phyloP scores from a whole-genome alignment of 352 stramenopile genomes.

The Pythium scleroteichum region DNA sequence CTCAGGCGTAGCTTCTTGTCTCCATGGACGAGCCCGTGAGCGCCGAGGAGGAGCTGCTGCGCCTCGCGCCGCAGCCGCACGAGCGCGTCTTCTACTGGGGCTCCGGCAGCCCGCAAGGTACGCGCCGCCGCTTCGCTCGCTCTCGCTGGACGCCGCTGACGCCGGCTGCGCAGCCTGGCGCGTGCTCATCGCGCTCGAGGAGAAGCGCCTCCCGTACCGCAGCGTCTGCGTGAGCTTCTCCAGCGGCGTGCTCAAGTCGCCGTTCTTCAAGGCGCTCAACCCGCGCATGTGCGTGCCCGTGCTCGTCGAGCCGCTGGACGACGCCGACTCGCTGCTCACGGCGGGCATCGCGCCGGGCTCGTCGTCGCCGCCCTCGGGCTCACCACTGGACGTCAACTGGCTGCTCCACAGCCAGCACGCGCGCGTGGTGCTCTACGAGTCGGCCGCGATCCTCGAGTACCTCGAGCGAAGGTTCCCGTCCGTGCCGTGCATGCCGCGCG shows the following conservation, averaged over 20 bases:
- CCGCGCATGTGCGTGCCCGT: slow-evolving; percentile 82
- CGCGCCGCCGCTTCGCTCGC: no score
- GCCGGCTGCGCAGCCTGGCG: slow-evolving; percentile 54
- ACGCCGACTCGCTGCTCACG: slow-evolving; percentile 6
- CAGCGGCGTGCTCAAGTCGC: slow-evolving; percentile 78
- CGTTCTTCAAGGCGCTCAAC: slow-evolving; percentile 77
- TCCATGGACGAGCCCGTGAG: slow-evolving; percentile 28
- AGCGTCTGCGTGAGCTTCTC: slow-evolving; percentile 85
- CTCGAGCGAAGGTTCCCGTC: slow-evolving; percentile 67
- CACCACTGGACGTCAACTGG: slow-evolving; percentile 10
- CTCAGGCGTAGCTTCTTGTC: background rate
- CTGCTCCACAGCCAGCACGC: slow-evolving; percentile 33
- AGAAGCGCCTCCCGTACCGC: slow-evolving; percentile 76
- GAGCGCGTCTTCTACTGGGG: slow-evolving; percentile 85
- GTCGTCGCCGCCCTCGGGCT: background rate
- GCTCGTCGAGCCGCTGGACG: slow-evolving; percentile 64
- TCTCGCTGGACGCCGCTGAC: background rate
- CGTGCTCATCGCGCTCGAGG: slow-evolving; percentile 79
- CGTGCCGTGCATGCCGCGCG: slow-evolving; percentile 48
- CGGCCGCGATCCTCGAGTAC: slow-evolving; percentile 76
- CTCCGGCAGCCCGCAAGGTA: slow-evolving; percentile 81
- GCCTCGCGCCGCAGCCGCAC: slow-evolving; percentile 49
- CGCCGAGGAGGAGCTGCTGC: slow-evolving; percentile 62
- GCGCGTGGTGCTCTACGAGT: slow-evolving; percentile 76
- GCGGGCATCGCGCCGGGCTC: background rate